A percentile compares a stretch with the other conserved stretches of the same genome.
phyloP scores from a whole-genome alignment of 257 asterid species.

The Phtheirospermum japonicum region DNA sequence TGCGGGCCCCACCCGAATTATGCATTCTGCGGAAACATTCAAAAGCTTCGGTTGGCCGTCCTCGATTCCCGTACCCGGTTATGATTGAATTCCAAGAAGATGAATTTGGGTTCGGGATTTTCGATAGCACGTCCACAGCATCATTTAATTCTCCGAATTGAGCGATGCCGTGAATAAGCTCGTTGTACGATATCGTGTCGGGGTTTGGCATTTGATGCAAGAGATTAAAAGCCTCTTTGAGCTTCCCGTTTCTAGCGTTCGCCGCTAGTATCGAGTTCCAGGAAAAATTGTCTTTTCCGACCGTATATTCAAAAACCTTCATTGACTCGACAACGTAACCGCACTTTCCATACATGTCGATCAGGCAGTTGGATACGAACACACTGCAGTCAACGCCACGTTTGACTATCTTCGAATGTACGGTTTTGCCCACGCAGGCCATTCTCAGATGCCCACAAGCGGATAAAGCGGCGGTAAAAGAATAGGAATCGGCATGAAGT shows the following conservation, averaged over 20 bases:
- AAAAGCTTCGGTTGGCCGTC: conserved; percentile 49
- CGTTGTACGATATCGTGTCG: conserved; percentile 67
- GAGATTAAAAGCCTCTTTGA: conserved; percentile 47
- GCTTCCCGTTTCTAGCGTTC: conserved; percentile 61
- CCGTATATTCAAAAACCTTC: conserved; percentile 40
- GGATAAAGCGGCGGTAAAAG: conserved; percentile 66
- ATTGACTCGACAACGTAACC: conserved; percentile 44
- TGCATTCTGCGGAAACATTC: conserved; percentile 61
- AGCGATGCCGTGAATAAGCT: conserved; percentile 68
- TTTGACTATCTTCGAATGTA: conserved; percentile 75
- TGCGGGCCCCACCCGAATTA: conserved; percentile 30
- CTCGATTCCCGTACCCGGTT: conserved; percentile 64
- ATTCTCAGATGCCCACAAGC: conserved; percentile 63
- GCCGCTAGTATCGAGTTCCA: conserved; percentile 85
- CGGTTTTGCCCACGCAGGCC: conserved; percentile 46
- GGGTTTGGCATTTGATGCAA: conserved; percentile 55
- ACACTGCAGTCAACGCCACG: conserved; percentile 44
- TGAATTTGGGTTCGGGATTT: conserved; percentile 61
- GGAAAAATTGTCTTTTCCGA: conserved; percentile 51
- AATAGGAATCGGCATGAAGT: conserved; percentile 55
- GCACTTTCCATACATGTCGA: conserved; percentile 88
- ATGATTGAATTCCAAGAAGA: conserved; percentile 90
- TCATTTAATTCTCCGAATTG: conserved; percentile 63
- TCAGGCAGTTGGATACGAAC: conserved; percentile 42
- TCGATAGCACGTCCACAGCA: conserved; percentile 44